A percentile compares a stretch with the other conserved stretches of the same genome.
These are phyloP conservation scores for Cladorrhinum samala DNA, from an alignment of 495 filamentous ascomycete species.

Conservation along the genomic window DNA sequence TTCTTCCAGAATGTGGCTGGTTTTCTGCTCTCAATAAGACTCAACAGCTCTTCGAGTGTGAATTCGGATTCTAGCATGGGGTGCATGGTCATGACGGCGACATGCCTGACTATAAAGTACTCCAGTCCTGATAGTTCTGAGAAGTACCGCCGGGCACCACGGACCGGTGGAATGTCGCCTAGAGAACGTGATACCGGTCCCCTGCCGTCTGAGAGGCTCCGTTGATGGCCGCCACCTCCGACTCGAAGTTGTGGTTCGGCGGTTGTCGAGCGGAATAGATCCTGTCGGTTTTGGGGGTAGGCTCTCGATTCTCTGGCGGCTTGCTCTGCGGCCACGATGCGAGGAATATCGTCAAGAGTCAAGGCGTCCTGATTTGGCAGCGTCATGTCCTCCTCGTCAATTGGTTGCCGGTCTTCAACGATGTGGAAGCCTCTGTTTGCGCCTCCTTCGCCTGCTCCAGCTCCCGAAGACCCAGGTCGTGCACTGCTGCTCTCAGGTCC, in stretches of 20 bases:
- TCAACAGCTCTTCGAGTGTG: slow-evolving; percentile 87
- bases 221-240: slow-evolving; percentile 55
- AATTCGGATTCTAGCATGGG: slow-evolving; percentile 86
- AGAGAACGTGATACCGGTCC: slow-evolving; percentile 42
- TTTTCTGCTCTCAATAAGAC: slow-evolving; percentile 88
- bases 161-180: slow-evolving; percentile 46
- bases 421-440: slow-evolving; percentile 60
- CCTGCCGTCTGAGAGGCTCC: slow-evolving; percentile 63
- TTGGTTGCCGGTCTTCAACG: slow-evolving; percentile 75
- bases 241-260: slow-evolving; percentile 54
- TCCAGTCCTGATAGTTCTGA: slow-evolving; percentile 93
- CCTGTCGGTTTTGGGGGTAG: slow-evolving; percentile 68
- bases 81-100: slow-evolving; percentile 93
- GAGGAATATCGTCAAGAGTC: slow-evolving; percentile 94
- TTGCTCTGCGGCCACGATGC: slow-evolving; percentile 92
- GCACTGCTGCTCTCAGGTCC: slow-evolving; percentile 74
- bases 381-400: slow-evolving; percentile 67
- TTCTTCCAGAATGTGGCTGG: slow-evolving; percentile 90
- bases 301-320: slow-evolving; percentile 79
- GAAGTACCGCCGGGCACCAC: slow-evolving; percentile 73
- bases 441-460: slow-evolving; percentile 51
- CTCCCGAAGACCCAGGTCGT: slow-evolving; percentile 74
- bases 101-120: slow-evolving; percentile 93
- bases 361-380: slow-evolving; percentile 88
- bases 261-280: slow-evolving; percentile 60